These are phyloP conservation scores for Aspergillus luchuensis DNA, from an alignment of 2,329 filamentous ascomycete genomes.

Conservation along the genomic window DNA sequence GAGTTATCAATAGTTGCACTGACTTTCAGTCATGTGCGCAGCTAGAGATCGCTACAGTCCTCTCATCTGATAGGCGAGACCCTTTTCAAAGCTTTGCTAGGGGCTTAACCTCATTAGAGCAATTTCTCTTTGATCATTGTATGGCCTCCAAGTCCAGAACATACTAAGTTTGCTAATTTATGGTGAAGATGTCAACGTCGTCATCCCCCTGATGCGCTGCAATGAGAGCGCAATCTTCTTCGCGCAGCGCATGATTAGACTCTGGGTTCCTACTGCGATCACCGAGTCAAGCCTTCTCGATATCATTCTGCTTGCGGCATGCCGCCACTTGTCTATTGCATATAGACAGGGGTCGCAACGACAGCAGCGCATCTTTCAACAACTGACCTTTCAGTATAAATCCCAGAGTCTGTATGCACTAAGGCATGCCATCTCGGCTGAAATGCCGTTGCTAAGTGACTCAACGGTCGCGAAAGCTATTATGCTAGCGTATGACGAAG, in stretches of 20 bases:
- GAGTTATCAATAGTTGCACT: background rate
- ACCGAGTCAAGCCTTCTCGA: slow-evolving; percentile 18
- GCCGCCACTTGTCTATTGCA: slow-evolving; percentile 16
- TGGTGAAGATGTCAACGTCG: background rate
- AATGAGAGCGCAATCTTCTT: slow-evolving; percentile 6
- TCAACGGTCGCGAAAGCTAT: slow-evolving; percentile 21
- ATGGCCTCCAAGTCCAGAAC: background rate
- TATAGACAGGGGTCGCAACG: slow-evolving; percentile 2
- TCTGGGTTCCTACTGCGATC: slow-evolving; percentile 18
- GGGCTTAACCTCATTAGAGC: slow-evolving; percentile 14
- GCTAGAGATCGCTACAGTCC: background rate
- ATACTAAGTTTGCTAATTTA: background rate
- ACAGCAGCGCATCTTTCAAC: background rate
- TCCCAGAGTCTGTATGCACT: slow-evolving; percentile 4
- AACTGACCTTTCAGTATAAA: slow-evolving; percentile 12
- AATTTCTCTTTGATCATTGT: slow-evolving; percentile 27
- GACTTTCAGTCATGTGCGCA: too few relatives aligned
- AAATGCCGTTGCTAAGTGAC: slow-evolving; percentile 19
- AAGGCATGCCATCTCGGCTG: slow-evolving; percentile 1
- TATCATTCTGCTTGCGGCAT: slow-evolving; percentile 20
- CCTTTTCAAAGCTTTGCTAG: slow-evolving; percentile 21
- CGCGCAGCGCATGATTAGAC: slow-evolving; percentile 2
- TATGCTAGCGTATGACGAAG: slow-evolving; percentile 29
- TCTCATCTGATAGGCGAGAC: slow-evolving; percentile 16
- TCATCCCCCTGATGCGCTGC: slow-evolving; percentile 14